Evolutionary conservation across 1,284 basidiomycete genomes (phyloP).

Genomic region (Apiotrichum gamsii): DNA sequence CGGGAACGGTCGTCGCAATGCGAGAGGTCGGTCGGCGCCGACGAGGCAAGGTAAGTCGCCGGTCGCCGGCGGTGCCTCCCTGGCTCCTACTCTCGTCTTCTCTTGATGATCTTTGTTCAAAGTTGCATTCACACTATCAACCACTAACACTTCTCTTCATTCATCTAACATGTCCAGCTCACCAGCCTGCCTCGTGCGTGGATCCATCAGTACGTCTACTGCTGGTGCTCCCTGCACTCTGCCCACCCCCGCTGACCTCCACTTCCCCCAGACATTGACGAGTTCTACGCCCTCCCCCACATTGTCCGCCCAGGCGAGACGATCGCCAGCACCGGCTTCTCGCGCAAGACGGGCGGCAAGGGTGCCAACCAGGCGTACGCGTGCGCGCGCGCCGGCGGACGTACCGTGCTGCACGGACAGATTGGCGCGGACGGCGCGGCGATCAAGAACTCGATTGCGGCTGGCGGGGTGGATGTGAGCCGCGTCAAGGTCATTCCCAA

Average conservation of each 20-base stretch:
- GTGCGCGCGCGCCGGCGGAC: conserved; percentile 43
- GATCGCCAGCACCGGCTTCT: conserved; percentile 45
- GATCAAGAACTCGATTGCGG: conserved; percentile 26
- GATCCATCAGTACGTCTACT: conserved; percentile 1
- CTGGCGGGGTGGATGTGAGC: conserved; percentile 37
- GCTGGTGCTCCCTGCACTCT: too few species aligned
- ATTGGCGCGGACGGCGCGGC: conserved; percentile 46
- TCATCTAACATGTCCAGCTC: too few species aligned
- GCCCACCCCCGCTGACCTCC: background rate
- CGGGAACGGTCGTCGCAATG: too few species aligned
- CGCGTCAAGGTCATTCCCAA: conserved; percentile 26
- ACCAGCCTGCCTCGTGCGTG: background rate
- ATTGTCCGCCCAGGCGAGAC: conserved; percentile 50
- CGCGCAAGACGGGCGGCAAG: conserved; percentile 49
- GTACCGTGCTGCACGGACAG: conserved; percentile 41
- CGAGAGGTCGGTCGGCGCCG: too few species aligned
- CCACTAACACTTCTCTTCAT: too few species aligned
- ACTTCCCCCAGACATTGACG: conserved; percentile 11
- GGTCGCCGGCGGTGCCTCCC: too few species aligned
- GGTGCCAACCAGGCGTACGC: conserved; percentile 51
- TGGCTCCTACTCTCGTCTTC: too few species aligned
- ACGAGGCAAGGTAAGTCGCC: too few species aligned
- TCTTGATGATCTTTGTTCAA: too few species aligned
- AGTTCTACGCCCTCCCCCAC: conserved; percentile 49
- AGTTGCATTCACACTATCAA: too few species aligned